These are phyloP conservation scores for Yamadazyma triangularis DNA, from an alignment of 1,139 yeast species.

Conservation along the genomic window DNA sequence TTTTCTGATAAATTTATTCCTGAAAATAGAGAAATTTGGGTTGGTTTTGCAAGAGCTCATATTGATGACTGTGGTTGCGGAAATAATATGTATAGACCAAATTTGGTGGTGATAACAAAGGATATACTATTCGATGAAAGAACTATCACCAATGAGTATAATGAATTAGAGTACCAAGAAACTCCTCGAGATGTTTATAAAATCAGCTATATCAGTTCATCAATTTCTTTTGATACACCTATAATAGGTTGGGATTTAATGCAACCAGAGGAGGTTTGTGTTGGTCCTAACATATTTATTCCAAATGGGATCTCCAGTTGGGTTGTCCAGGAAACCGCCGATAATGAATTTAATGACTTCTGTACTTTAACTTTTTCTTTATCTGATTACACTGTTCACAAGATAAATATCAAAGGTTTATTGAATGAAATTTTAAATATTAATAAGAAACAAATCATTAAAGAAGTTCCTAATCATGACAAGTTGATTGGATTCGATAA, in stretches of 20 bases:
- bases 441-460: conserved; percentile 13
- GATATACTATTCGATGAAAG: conserved; percentile 7
- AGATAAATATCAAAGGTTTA: conserved; percentile 27
- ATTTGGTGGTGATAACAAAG: conserved; percentile 23
- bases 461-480: conserved; percentile 10
- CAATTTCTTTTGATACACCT: conserved; percentile 30
- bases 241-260: conserved; percentile 27
- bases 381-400: conserved; percentile 31
- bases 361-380: conserved; percentile 28
- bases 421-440: conserved; percentile 18
- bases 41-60: conserved; percentile 37
- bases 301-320: conserved; percentile 38
- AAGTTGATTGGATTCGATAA: conserved; percentile 16
- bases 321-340: conserved; percentile 13
- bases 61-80: conserved; percentile 34
- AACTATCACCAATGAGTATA: conserved; percentile 6
- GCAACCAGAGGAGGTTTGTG: conserved; percentile 23
- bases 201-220: conserved; percentile 29
- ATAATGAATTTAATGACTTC: conserved; percentile 18
- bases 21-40: conserved; percentile 24
- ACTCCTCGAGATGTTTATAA: conserved; percentile 14
- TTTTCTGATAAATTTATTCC: conserved; percentile 9
- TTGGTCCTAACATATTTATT: conserved; percentile 28
- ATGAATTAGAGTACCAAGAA: conserved; percentile 7
- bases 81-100: conserved; percentile 31